Conservation (phyloP, 306 rosid species). For the Betula pendula region DNA sequence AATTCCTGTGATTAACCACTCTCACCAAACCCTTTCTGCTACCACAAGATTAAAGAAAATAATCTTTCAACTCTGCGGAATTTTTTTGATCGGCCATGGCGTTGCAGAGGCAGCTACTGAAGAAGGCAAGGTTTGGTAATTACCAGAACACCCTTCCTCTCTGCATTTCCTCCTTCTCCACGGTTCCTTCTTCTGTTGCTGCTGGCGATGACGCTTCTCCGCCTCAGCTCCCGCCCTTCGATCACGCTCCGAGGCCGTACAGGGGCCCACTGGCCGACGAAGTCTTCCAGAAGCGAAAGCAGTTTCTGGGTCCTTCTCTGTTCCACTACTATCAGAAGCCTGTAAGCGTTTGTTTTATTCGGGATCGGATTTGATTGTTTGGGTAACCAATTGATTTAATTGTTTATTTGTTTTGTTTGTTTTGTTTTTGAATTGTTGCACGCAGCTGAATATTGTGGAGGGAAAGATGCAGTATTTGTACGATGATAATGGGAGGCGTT, state of each 20-base stretch:
- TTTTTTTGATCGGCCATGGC: conserved; percentile 46
- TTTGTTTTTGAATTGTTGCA: conserved; percentile 10
- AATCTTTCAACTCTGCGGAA: not conserved
- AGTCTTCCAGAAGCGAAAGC: conserved; percentile 68
- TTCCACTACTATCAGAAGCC: conserved; percentile 85
- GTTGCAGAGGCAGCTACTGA: conserved; percentile 44
- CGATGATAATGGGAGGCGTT: conserved; percentile 88
- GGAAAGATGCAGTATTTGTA: conserved; percentile 93
- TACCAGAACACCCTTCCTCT: conserved; percentile 15
- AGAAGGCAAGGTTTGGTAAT: conserved; percentile 20
- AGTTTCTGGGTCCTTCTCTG: conserved; percentile 83
- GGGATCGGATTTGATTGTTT: too few relatives aligned
- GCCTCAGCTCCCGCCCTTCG: conserved; percentile 67
- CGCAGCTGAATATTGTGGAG: conserved; percentile 86
- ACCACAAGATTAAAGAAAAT: not conserved
- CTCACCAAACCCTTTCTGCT: not conserved
- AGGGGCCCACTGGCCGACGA: conserved; percentile 68
- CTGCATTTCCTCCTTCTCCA: conserved; percentile 21
- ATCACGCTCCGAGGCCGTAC: conserved; percentile 62
- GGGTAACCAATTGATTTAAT: not conserved
- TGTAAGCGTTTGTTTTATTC: conserved; percentile 35
- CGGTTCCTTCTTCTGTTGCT: conserved; percentile 32
- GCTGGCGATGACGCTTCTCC: conserved; percentile 14
- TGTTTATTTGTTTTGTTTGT: not conserved
- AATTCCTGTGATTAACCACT: too few relatives aligned